phyloP scores from a whole-genome alignment of 306 rosid genomes.

The Acmispon strigosus region DNA sequence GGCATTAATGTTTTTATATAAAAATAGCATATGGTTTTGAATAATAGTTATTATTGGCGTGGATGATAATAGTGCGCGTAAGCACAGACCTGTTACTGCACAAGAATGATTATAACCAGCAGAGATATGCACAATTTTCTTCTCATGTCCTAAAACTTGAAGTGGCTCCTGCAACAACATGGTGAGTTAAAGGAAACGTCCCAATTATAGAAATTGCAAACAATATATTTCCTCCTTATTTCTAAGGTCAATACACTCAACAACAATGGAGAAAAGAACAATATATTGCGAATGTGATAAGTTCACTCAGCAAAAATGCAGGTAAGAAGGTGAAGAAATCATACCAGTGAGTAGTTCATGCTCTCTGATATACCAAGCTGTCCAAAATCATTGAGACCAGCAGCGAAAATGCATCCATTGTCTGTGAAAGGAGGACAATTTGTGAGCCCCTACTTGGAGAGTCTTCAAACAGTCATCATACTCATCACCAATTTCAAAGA shows the following conservation, averaged over 20 bases:
- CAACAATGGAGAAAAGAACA: conserved; percentile 1
- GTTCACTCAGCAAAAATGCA: not conserved
- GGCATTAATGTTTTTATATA: too few species aligned
- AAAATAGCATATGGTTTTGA: too few species aligned
- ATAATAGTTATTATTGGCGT: not conserved
- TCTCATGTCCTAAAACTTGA: conserved; percentile 55
- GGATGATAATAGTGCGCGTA: not conserved
- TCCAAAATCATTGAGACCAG: conserved; percentile 92
- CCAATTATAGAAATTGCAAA: not conserved
- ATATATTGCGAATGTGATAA: not conserved
- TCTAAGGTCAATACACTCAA: not conserved
- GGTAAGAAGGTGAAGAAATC: conserved; percentile 18
- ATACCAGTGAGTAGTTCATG: conserved; percentile 43
- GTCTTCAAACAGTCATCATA: conserved; percentile 26
- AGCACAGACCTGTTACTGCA: conserved; percentile 71
- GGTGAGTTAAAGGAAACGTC: conserved; percentile 10
- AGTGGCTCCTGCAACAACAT: conserved; percentile 57
- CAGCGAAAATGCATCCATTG: conserved; percentile 63
- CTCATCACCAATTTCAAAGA: not conserved
- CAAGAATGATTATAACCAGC: conserved; percentile 90
- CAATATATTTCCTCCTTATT: not conserved
- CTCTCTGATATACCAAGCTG: conserved; percentile 69
- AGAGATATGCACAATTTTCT: conserved; percentile 58
- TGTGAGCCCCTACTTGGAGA: conserved; percentile 41
- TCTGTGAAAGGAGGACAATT: conserved; percentile 51